A percentile compares a stretch with the other conserved stretches of the same genome.
Evolutionary conservation across 805 yeast species (phyloP).

Genomic region (Saccharomyces paradoxus): DNA sequence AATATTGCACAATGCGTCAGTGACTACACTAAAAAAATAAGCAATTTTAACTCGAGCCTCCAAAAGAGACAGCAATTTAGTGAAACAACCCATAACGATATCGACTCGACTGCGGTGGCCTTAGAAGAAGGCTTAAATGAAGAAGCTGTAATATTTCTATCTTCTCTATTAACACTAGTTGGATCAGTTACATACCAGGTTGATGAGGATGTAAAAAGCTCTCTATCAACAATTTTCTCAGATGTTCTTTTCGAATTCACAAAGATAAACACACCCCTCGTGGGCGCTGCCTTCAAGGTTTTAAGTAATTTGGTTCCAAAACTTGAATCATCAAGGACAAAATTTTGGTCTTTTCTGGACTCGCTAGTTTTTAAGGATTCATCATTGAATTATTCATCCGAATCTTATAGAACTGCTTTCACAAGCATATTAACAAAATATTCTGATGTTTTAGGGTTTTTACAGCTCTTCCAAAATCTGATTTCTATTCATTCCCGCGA

Average conservation of each 20-base stretch:
- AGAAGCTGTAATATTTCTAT: slow-evolving; percentile 66
- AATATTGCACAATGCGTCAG: slow-evolving; percentile 45
- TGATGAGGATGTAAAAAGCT: slow-evolving; percentile 18
- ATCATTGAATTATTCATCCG: slow-evolving; percentile 17
- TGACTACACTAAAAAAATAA: slow-evolving; percentile 43
- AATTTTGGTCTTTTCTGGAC: slow-evolving; percentile 65
- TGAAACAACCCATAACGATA: slow-evolving; percentile 20
- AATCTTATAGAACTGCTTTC: slow-evolving; percentile 38
- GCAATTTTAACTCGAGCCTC: slow-evolving; percentile 24
- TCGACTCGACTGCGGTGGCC: slow-evolving; percentile 25
- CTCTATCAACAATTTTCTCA: slow-evolving; percentile 18
- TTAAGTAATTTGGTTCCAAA: slow-evolving; percentile 49
- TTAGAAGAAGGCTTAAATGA: slow-evolving; percentile 59
- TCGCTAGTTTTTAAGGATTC: slow-evolving; percentile 49
- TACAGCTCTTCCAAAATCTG: slow-evolving; percentile 42
- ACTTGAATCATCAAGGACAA: slow-evolving; percentile 35
- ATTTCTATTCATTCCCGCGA: slow-evolving; percentile 27
- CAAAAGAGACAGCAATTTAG: slow-evolving; percentile 22
- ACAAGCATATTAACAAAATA: slow-evolving; percentile 40
- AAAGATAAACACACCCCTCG: slow-evolving; percentile 39
- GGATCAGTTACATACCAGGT: slow-evolving; percentile 39
- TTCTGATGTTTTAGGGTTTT: slow-evolving; percentile 55
- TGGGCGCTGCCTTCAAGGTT: slow-evolving; percentile 50
- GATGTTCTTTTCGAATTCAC: slow-evolving; percentile 39
- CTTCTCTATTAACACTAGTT: slow-evolving; percentile 65